phyloP scores from a whole-genome alignment of 805 yeast species.

The Ogataea dorogensis region DNA sequence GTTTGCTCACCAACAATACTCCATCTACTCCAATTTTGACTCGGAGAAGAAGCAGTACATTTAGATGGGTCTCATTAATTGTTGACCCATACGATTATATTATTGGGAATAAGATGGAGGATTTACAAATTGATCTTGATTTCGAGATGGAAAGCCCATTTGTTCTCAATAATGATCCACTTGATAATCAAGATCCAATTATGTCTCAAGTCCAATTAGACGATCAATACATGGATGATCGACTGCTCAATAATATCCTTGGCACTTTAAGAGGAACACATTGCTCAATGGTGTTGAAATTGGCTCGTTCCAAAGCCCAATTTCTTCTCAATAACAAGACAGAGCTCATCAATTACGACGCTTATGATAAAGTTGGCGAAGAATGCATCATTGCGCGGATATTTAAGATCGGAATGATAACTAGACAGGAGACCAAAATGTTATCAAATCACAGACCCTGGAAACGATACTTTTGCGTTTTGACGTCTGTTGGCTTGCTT shows the following conservation, averaged over 20 bases:
- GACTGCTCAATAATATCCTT: slow-evolving; percentile 16
- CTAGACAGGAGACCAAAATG: slow-evolving; percentile 38
- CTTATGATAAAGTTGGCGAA: slow-evolving; percentile 13
- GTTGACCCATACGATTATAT: slow-evolving; percentile 41
- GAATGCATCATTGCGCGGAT: slow-evolving; percentile 35
- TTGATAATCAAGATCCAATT: slow-evolving; percentile 11
- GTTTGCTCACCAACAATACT: slow-evolving; percentile 19
- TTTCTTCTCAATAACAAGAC: slow-evolving; percentile 23
- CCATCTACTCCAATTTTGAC: slow-evolving; percentile 11
- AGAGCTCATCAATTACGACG: slow-evolving; percentile 12
- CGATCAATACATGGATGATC: slow-evolving; percentile 17
- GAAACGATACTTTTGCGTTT: slow-evolving; percentile 46
- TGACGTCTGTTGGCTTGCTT: slow-evolving; percentile 50
- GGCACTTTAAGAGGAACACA: slow-evolving; percentile 17
- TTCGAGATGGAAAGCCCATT: slow-evolving; percentile 26
- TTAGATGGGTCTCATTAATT: slow-evolving; percentile 27
- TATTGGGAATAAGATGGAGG: slow-evolving; percentile 24
- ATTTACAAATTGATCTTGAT: slow-evolving; percentile 22
- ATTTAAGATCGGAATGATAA: slow-evolving; percentile 40
- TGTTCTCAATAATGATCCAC: slow-evolving; percentile 5
- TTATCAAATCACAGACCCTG: slow-evolving; percentile 33
- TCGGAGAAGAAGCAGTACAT: slow-evolving; percentile 31
- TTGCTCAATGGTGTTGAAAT: slow-evolving; percentile 27
- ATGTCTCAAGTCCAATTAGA: slow-evolving; percentile 12
- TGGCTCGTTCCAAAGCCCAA: slow-evolving; percentile 27